These are phyloP conservation scores for Acanthochlamys bracteata DNA, from an alignment of 106 monocot genomes.

Conservation along the genomic window DNA sequence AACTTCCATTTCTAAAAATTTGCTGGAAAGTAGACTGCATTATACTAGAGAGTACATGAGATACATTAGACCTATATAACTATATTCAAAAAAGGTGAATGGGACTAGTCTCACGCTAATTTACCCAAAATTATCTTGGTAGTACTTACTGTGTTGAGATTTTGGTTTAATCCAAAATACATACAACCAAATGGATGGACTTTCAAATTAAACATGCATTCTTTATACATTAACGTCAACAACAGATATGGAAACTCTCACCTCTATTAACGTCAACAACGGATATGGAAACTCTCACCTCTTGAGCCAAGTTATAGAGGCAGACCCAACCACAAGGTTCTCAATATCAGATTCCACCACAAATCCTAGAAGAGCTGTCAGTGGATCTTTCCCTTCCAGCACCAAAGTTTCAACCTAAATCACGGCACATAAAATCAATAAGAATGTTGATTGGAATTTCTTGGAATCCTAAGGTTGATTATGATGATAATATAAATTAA, in stretches of 20 bases:
- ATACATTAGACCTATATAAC: not conserved
- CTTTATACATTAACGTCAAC: not conserved
- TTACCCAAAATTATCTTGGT: too few relatives aligned
- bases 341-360: conserved; percentile 19
- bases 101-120: too few relatives aligned
- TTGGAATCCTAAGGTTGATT: too few relatives aligned
- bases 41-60: not conserved
- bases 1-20: not conserved
- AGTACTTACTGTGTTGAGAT: too few relatives aligned
- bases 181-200: too few relatives aligned
- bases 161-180: too few relatives aligned
- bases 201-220: too few relatives aligned
- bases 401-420: conserved; percentile 44
- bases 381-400: conserved; percentile 31
- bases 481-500: too few relatives aligned
- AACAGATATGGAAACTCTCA: not conserved
- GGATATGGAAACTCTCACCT: conserved; percentile 11
- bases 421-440: not conserved
- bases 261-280: not conserved
- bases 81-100: too few relatives aligned
- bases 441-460: not conserved
- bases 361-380: conserved; percentile 25
- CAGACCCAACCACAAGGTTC: conserved; percentile 46
- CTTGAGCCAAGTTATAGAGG: conserved; percentile 32
- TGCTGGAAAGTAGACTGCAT: not conserved